A percentile compares a stretch with the other conserved stretches of the same genome.
These are phyloP conservation scores for Selaginella tamariscina DNA, from an alignment of 75 land plant genomes.

Conservation along the genomic window DNA sequence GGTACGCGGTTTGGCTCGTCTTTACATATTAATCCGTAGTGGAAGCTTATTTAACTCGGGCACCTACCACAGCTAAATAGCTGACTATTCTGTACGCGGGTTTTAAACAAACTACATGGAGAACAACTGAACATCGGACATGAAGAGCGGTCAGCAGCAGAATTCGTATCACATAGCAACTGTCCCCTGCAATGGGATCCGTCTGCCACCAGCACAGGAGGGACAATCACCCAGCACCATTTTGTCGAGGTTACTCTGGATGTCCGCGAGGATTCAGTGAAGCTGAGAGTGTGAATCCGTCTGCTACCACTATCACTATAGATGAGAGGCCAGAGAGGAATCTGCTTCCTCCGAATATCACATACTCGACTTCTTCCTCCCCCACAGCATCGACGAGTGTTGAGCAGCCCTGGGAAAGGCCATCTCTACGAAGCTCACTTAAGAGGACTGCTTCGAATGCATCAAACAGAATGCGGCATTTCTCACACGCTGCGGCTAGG, in stretches of 20 bases:
- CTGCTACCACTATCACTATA: neutral
- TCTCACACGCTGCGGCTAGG: conserved; percentile 33
- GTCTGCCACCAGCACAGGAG: neutral
- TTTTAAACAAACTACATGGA: too few relatives aligned
- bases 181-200: neutral
- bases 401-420: neutral
- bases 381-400: neutral
- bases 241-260: neutral
- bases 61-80: too few relatives aligned
- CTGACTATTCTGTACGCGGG: too few relatives aligned
- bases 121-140: too few relatives aligned
- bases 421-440: neutral
- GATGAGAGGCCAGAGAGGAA: neutral
- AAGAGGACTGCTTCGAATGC: conserved; percentile 5
- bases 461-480: conserved; percentile 27
- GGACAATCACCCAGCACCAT: neutral
- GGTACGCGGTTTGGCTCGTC: too few relatives aligned
- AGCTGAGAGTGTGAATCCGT: neutral
- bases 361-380: too few relatives aligned
- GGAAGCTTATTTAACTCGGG: too few relatives aligned
- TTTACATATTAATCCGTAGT: too few relatives aligned
- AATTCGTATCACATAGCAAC: neutral
- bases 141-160: too few relatives aligned
- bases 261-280: neutral
- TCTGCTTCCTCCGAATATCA: neutral